Percentiles rank a stretch among this genome's conserved stretches.
Evolutionary conservation across 768 basidiomycete species (phyloP).

Genomic region (Podaxis sp.): DNA sequence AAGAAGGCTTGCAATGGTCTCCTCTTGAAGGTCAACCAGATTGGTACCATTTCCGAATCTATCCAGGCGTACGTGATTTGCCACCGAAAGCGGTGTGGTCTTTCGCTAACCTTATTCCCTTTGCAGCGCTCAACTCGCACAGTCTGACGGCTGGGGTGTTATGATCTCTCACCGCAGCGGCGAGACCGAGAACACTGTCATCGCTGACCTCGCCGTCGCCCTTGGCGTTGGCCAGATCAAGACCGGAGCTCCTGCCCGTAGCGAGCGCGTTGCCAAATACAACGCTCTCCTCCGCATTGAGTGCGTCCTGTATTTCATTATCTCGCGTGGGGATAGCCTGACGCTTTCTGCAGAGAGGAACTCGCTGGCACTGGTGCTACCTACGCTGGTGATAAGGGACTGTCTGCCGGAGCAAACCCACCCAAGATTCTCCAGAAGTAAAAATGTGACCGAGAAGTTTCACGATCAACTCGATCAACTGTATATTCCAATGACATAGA

Average conservation of each 20-base stretch:
- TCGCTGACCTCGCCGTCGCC: slow-evolving; percentile 93
- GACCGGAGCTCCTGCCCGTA: slow-evolving; percentile 95
- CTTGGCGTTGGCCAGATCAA: slow-evolving; percentile 95
- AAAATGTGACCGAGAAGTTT: slow-evolving; percentile 9
- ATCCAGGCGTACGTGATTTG: slow-evolving; percentile 89
- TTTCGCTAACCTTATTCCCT: neutral
- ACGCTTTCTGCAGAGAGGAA: slow-evolving; percentile 39
- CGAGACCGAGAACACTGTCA: slow-evolving; percentile 97
- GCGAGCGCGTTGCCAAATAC: slow-evolving; percentile 97
- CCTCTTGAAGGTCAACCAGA: slow-evolving; percentile 99
- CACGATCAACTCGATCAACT: neutral
- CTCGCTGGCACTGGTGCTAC: slow-evolving; percentile 58
- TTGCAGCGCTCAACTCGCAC: slow-evolving; percentile 86
- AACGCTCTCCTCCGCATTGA: slow-evolving; percentile 89
- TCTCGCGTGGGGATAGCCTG: slow-evolving; percentile 1
- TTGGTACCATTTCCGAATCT: slow-evolving; percentile 97
- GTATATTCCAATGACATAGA: neutral
- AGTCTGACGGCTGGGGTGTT: slow-evolving; percentile 97
- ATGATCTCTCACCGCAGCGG: slow-evolving; percentile 99
- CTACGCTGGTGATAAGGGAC: slow-evolving; percentile 77
- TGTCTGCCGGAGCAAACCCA: slow-evolving; percentile 72
- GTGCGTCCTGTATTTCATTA: slow-evolving; percentile 40
- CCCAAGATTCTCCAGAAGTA: slow-evolving; percentile 76
- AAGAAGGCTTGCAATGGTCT: slow-evolving; percentile 99
- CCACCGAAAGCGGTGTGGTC: neutral